Evolutionary conservation across 2,329 filamentous ascomycete species (phyloP), one percentile per base, ranked within the genome.

Genomic region (Podosphaera leucotricha): DNA sequence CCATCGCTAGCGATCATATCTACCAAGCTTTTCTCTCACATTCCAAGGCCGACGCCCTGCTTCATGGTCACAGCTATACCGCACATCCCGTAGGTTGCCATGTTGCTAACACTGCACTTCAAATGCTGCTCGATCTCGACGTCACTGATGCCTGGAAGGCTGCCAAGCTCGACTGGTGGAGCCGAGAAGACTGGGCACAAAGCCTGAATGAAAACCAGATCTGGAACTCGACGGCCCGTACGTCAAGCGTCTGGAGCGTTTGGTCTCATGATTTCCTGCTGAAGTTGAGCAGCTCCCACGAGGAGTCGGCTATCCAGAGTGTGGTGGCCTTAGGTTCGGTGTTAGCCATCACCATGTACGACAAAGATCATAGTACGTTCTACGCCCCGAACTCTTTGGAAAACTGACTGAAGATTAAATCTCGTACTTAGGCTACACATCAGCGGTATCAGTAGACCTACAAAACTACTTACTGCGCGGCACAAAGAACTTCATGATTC

Each of bases 11-110:
- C 30, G 66, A 84, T 46, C 68, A 66, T 46, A 77, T 92, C 39
- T 90, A 85, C 58, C 55, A 72, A 1, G 71, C 73, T 0, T 92
- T 92, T 55, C 62, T 71, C 11, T 76, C 77, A 43, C 64, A 71
- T 1, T 75, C 83, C 41, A 92, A 90, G 61, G 74, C 71, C 0
- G 80, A 87, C 51, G 83, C 83, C 0, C 61, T 92, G 4, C 63
- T 92, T 2, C 84, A 92, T 52, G 83, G 83, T 0, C 83, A 92
- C 57, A 87, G 80, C 57, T 92, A 92, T 60, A 92, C 83, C 0
- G 83, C 83, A 0, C 82, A 92, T 58, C 70, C 84, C 0, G 70
- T 90, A 1, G 84, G 83, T 0, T 92, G 82, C 52, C 72, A 78
- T 38, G 80, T 92, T 0, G 84, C 79, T 0, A 65, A 78, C n/a